Evolutionary conservation across 148 eudicot genomes (phyloP), one percentile per base, ranked within the genome.

Genomic region (Amaranthus palmeri): DNA sequence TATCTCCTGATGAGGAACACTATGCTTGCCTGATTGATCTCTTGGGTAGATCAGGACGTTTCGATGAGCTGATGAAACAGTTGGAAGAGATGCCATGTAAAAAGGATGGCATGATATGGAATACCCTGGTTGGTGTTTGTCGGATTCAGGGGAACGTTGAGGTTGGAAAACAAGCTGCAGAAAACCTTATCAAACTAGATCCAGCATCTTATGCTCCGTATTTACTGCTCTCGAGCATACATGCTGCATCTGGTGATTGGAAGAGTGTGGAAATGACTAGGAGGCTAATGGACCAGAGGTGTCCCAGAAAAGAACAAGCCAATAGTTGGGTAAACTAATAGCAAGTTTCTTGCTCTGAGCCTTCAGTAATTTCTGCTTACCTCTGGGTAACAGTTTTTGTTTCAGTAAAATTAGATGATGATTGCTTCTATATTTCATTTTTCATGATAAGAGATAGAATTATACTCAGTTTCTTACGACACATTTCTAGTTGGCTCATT

Each of bases 21-120:
- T 88, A 84, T 77, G 83, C 90, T 56, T 89, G 90, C 83, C 76
- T 89, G 63, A 72, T 86, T 47, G 92, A 87, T 81, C 84, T 91
- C 36, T 78, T 88, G 67, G 93, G 93, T 54, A 84, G 91, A 74
- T 83, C 89, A 61, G 91, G 93, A 57, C 44, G 69, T 70, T 85
- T 88, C 66, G 86, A 77, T 67, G 91, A 88, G 77, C 68, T 86
- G 79, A 74, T 89, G 71, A 80, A 83, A 59, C 84, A 80, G 63
- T 78, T 89, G 54, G 88, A 83, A 71, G 73, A 67, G 69, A 87
- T 89, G 88, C 83, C 83, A 12, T 83, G 74, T 74, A 79, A 86
- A 83, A 79, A 83, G 14, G 83, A 82, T 74, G 77, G 76, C 67
- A 83, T 73, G 76, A 81, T 88, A 76, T 85, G 88, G 88, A 81